Base-by-base conservation (phyloP, 495 filamentous ascomycete genomes). In the Sporormia fimetaria region DNA sequence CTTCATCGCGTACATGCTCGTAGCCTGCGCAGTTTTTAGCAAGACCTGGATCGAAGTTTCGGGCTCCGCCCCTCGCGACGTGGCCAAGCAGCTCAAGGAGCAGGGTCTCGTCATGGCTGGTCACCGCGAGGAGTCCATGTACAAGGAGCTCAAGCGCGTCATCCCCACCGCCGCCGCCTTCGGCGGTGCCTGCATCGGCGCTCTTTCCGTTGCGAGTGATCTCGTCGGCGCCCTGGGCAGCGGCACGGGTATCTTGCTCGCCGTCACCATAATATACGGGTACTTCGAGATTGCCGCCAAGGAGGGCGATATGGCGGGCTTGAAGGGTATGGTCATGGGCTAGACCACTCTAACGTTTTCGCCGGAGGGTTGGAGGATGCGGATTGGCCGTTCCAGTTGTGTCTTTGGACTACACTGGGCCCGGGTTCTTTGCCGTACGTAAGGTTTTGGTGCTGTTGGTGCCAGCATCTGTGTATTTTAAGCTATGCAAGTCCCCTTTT, bases 41-140 rank as follows among this genome's bases (percentile, higher is more conserved):
- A 99, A 96, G 83, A 96, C 90, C 17, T 98, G 90, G 92, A 96
- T 99, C 58, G 92, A 99, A 66, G 92, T 99, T 47, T 95, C 88
- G 24, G 92, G 92, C 61, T 94, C 87, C 43, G 83, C 82, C 64
- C 92, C 92, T 17, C 81, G 92, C 62, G 92, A 99, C 60, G 92
- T 99, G 48, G 92, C 92, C 51, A 99, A 99, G 79, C 92, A 99
- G 68, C 76, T 99, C 58, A 99, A 99, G 78, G 92, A 96, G 59
- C 88, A 95, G 67, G 88, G 92, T 56, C 78, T 99, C 34, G 87
- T 96, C 55, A 99, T 99, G 92, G 90, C 92, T 55, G 92, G 92
- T 49, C 92, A 99, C 68, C 79, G 92, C 67, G 92, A 99, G 67
- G 87, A 95, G 73, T 92, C 83, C 74, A 96, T 96, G 92, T 99